Percentiles rank a stretch among this genome's conserved stretches.
phyloP scores from a whole-genome alignment of 768 basidiomycete species.

The Rhizopogon rudus region DNA sequence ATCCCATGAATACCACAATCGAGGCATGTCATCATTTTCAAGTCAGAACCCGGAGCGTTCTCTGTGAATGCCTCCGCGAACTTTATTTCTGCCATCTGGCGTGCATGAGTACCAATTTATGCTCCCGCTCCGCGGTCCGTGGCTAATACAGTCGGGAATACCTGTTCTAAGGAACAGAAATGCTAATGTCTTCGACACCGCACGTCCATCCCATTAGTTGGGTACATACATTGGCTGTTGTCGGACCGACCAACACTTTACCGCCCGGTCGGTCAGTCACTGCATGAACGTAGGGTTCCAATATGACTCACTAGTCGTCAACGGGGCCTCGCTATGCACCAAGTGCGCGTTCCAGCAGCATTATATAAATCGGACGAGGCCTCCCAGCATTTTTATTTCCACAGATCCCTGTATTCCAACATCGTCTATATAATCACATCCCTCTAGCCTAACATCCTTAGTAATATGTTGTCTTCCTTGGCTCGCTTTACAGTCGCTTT shows the following conservation, averaged over 20 bases:
- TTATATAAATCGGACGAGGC: not conserved
- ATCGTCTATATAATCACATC: not conserved
- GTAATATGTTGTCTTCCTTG: not conserved
- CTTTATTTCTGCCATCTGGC: not conserved
- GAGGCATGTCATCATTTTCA: not conserved
- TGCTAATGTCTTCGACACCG: not conserved
- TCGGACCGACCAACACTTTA: not conserved
- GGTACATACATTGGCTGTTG: too few relatives aligned
- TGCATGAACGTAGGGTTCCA: not conserved
- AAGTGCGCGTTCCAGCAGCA: not conserved
- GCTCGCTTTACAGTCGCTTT: not conserved
- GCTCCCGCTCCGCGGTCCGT: not conserved
- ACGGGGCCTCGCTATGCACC: not conserved
- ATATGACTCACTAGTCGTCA: not conserved
- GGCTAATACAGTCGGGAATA: not conserved
- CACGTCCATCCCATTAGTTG: too few relatives aligned
- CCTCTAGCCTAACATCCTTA: not conserved
- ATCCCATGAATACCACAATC: not conserved
- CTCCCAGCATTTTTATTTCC: not conserved
- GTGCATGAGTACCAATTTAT: too few relatives aligned
- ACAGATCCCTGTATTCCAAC: not conserved
- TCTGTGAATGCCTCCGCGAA: not conserved
- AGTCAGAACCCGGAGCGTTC: not conserved
- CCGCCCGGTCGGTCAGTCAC: not conserved
- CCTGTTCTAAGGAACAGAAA: not conserved